Evolutionary conservation across 495 filamentous ascomycete genomes (phyloP).

Genomic region (Physcia stellaris): DNA sequence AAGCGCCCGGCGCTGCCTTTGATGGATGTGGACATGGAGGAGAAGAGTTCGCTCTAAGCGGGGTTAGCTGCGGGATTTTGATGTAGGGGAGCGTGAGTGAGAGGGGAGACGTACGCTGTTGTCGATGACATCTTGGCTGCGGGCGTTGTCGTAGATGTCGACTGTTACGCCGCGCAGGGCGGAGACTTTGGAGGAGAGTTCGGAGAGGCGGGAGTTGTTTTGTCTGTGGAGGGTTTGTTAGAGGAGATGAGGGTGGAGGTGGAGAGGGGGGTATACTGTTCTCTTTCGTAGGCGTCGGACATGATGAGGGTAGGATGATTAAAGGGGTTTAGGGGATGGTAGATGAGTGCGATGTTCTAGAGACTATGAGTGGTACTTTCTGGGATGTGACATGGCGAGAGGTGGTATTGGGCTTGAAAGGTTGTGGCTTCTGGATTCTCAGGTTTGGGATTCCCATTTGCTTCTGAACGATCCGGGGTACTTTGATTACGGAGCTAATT

Average conservation of each 20-base stretch:
- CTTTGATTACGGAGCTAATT: too few species aligned
- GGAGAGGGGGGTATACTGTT: conserved; percentile 37
- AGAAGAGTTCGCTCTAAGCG: conserved; percentile 47
- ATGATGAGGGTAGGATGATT: conserved; percentile 32
- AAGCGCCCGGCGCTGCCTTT: conserved; percentile 80
- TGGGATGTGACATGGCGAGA: too few species aligned
- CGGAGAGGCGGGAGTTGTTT: conserved; percentile 90
- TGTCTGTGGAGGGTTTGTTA: conserved; percentile 37
- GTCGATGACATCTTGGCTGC: conserved; percentile 75
- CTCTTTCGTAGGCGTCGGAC: conserved; percentile 93
- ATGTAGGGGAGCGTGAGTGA: background rate
- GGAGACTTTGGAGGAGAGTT: conserved; percentile 78
- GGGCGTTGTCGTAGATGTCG: conserved; percentile 92
- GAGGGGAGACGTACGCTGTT: conserved; percentile 46
- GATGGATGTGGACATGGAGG: conserved; percentile 40
- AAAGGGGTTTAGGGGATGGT: background rate
- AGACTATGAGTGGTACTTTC: too few species aligned
- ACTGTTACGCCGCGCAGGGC: conserved; percentile 93
- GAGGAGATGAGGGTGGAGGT: background rate
- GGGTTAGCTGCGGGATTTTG: background rate
- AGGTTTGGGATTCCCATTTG: too few species aligned
- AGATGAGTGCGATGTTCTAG: too few species aligned
- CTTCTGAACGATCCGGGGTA: too few species aligned
- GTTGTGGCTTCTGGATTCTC: too few species aligned
- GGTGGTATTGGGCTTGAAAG: too few species aligned